Percentiles rank a stretch among this genome's conserved stretches.
Conservation (phyloP, 805 yeast genomes). For the Ogataea ramenticola region DNA sequence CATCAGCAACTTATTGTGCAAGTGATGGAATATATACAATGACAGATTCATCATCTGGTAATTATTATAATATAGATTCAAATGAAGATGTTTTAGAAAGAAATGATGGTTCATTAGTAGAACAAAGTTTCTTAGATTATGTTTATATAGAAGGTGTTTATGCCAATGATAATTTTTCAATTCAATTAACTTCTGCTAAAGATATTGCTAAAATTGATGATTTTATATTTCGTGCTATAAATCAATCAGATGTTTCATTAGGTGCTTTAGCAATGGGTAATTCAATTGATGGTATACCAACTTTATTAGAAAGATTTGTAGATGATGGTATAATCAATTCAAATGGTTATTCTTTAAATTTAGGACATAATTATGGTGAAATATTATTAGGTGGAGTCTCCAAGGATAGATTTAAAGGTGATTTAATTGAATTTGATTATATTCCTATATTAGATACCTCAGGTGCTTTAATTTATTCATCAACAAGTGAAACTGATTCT, state of each 20-base stretch:
- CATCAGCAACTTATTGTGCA: slow-evolving; percentile 13
- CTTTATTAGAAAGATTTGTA: slow-evolving; percentile 28
- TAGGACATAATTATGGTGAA: slow-evolving; percentile 23
- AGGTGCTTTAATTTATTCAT: slow-evolving; percentile 3
- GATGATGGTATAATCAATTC: slow-evolving; percentile 25
- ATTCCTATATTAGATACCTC: slow-evolving; percentile 32
- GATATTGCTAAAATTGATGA: slow-evolving; percentile 13
- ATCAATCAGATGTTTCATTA: slow-evolving; percentile 26
- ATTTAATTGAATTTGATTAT: slow-evolving; percentile 41
- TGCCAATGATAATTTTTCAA: slow-evolving; percentile 17
- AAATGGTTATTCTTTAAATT: slow-evolving; percentile 37
- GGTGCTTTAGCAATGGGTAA: slow-evolving; percentile 46
- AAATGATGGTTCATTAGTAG: slow-evolving; percentile 9
- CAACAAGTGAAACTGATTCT: slow-evolving; percentile 12
- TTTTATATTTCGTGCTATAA: slow-evolving; percentile 30
- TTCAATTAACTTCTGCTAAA: slow-evolving; percentile 3
- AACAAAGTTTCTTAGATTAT: slow-evolving; percentile 12
- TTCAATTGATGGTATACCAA: slow-evolving; percentile 13
- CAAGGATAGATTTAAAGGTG: slow-evolving; percentile 35
- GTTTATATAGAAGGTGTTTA: slow-evolving; percentile 17
- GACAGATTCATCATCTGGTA: slow-evolving; percentile 13
- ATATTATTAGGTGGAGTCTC: slow-evolving; percentile 57
- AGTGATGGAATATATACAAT: slow-evolving; percentile 17
- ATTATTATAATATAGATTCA: slow-evolving; percentile 5
- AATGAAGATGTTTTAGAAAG: background rate